Percentiles rank a stretch among this genome's conserved stretches.
phyloP scores from a whole-genome alignment of 257 asterid genomes.

The Solanum pennellii region DNA sequence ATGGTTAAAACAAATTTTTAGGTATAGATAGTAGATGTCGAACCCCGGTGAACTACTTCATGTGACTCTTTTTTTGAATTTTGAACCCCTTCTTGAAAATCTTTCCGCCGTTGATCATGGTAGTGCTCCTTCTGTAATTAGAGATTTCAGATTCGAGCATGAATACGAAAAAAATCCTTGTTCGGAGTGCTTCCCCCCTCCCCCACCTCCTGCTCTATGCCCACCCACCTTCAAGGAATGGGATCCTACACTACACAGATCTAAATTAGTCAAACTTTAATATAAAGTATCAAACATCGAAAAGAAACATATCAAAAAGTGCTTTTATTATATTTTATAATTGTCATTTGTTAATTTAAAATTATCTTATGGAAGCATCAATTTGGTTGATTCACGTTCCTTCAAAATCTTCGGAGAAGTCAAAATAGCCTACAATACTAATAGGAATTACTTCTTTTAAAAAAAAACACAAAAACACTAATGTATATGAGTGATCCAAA shows the following conservation, averaged over 20 bases:
- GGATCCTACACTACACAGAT: neutral
- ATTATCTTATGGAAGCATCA: neutral
- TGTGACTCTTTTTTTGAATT: too few relatives aligned
- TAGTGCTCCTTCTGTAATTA: neutral
- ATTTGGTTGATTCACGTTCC: slow-evolving; percentile 5
- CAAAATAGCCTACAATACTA: neutral
- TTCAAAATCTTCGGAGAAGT: neutral
- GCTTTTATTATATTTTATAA: neutral
- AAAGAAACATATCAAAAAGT: neutral
- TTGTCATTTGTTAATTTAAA: neutral
- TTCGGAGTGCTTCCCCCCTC: neutral
- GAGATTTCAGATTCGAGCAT: neutral
- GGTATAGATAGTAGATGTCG: too few relatives aligned
- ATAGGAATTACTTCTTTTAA: neutral
- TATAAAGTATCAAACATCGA: neutral
- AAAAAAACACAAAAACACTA: neutral
- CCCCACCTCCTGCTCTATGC: too few relatives aligned
- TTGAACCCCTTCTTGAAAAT: too few relatives aligned
- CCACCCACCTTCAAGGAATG: neutral
- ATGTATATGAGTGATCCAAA: neutral
- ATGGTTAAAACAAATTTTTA: too few relatives aligned
- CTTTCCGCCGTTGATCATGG: too few relatives aligned
- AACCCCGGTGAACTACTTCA: too few relatives aligned
- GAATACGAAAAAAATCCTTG: neutral
- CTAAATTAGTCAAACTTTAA: neutral